phyloP scores from a whole-genome alignment of 1,284 basidiomycete genomes.

The Fomitopsis schrenkii region DNA sequence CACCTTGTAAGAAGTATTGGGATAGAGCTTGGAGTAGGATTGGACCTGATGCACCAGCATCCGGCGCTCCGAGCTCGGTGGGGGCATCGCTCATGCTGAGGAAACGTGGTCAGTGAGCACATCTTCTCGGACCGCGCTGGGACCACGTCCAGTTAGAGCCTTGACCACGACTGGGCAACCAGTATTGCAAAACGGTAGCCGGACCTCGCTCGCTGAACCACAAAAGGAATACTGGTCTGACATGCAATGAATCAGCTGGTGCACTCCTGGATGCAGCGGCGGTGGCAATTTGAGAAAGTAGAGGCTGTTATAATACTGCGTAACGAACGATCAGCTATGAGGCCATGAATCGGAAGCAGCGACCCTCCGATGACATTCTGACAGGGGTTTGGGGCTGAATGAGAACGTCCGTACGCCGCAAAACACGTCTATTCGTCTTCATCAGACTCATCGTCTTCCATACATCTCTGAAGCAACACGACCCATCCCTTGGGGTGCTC shows the following conservation, averaged over 20 bases:
- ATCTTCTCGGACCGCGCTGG: neutral
- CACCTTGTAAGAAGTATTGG: constrained; percentile 23
- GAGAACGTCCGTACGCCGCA: no score
- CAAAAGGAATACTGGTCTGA: no score
- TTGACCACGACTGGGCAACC: no score
- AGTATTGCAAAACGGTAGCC: no score
- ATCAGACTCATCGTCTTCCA: constrained; percentile 8
- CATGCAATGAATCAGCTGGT: no score
- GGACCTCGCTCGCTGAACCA: no score
- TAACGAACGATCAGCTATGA: no score
- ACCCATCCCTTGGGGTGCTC: constrained; percentile 22
- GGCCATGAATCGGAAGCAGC: neutral
- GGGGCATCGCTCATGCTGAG: neutral
- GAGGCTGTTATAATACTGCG: no score
- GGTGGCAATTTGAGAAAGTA: no score
- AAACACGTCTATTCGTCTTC: constrained; percentile 3
- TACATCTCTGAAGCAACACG: constrained; percentile 11
- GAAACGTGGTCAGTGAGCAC: neutral
- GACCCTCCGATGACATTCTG: neutral
- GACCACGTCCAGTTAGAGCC: no score
- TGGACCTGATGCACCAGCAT: constrained; percentile 13
- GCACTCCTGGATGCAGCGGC: no score
- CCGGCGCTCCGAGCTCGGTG: constrained; percentile 5
- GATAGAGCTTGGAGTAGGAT: constrained; percentile 19
- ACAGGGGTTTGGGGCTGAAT: no score